Evolutionary conservation across 371 early-diverging fungal genomes (phyloP).

Genomic region (Lichtheimia ornata): DNA sequence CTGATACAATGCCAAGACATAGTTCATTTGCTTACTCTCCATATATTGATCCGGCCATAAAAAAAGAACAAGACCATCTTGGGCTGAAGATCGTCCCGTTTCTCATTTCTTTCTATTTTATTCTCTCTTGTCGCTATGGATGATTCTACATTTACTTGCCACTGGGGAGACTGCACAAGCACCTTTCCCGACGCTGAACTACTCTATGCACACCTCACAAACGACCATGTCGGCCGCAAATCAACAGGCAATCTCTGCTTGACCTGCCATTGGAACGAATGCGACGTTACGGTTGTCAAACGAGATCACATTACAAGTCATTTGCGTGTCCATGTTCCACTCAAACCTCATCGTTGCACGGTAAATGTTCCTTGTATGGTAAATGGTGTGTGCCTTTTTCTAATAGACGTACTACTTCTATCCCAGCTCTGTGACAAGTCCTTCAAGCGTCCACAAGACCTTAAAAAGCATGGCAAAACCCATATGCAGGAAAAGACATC

Average conservation of each 20-base stretch:
- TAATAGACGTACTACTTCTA: too few relatives aligned
- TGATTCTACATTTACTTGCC: constrained; percentile 27
- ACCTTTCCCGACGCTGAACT: constrained; percentile 74
- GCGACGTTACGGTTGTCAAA: constrained; percentile 72
- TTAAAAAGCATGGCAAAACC: constrained; percentile 86
- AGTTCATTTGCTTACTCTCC: background rate
- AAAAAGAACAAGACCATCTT: too few relatives aligned
- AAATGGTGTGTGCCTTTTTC: too few relatives aligned
- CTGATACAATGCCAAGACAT: too few relatives aligned
- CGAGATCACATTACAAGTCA: constrained; percentile 95
- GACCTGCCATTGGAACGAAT: constrained; percentile 84
- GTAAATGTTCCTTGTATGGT: too few relatives aligned
- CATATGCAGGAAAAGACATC: constrained; percentile 54
- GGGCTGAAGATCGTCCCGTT: too few relatives aligned
- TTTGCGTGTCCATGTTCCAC: constrained; percentile 86
- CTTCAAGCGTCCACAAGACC: constrained; percentile 89
- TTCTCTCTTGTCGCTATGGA: background rate
- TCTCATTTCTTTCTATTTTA: too few relatives aligned
- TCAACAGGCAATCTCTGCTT: constrained; percentile 85
- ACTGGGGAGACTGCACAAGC: constrained; percentile 48
- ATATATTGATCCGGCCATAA: too few relatives aligned
- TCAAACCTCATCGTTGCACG: constrained; percentile 18
- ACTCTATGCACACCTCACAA: constrained; percentile 80
- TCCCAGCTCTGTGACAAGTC: constrained; percentile 67
- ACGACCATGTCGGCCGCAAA: constrained; percentile 89